These are phyloP conservation scores for Tuber magnatum DNA, from an alignment of 495 filamentous ascomycete genomes.

Conservation along the genomic window DNA sequence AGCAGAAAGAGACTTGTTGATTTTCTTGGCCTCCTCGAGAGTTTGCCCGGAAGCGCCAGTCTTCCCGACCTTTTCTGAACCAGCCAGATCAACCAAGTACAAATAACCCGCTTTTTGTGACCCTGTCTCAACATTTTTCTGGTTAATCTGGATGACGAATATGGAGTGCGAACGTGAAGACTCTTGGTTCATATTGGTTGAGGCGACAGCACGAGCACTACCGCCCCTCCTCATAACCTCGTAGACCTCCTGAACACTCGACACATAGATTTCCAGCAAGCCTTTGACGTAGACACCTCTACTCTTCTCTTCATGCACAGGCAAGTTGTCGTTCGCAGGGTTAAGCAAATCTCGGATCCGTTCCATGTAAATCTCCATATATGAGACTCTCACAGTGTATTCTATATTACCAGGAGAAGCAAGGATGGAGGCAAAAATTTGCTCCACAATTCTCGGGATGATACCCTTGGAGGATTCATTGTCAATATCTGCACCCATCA, in stretches of 20 bases:
- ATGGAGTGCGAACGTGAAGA: constrained; percentile 98
- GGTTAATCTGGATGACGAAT: constrained; percentile 91
- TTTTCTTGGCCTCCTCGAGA: constrained; percentile 97
- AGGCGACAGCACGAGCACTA: constrained; percentile 77
- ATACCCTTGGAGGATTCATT: constrained; percentile 83
- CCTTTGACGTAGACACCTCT: constrained; percentile 96
- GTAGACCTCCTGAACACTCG: constrained; percentile 90
- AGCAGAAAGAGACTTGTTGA: constrained; percentile 97
- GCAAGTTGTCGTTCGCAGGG: constrained; percentile 90
- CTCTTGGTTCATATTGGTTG: constrained; percentile 99
- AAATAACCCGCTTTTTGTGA: constrained; percentile 94
- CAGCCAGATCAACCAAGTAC: constrained; percentile 94
- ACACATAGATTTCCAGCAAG: constrained; percentile 88
- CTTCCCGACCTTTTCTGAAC: constrained; percentile 97
- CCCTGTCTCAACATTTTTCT: constrained; percentile 96
- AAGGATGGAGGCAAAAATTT: constrained; percentile 92
- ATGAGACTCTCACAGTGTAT: constrained; percentile 93
- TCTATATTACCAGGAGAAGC: constrained; percentile 88
- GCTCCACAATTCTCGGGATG: constrained; percentile 93
- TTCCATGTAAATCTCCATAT: constrained; percentile 99
- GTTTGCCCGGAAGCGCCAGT: constrained; percentile 97
- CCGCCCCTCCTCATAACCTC: constrained; percentile 95
- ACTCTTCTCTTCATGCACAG: constrained; percentile 94
- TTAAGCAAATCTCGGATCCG: constrained; percentile 86
- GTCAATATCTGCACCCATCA: constrained; percentile 93